Base-by-base conservation (phyloP, 2,329 filamentous ascomycete genomes). In the Diaporthe nobilis region DNA sequence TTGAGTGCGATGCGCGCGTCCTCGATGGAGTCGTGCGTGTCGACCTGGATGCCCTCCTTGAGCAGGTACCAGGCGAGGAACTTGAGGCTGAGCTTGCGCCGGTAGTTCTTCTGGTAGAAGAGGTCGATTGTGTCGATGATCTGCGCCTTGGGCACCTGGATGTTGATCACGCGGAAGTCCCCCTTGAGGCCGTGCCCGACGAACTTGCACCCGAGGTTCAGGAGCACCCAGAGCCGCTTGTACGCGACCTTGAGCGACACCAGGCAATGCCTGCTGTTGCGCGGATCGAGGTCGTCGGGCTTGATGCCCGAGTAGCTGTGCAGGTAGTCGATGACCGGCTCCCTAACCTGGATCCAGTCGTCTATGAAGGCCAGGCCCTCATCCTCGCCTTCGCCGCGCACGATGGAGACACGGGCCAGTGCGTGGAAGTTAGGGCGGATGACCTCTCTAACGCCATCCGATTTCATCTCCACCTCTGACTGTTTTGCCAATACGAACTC, bases 111-210 rank as follows among this genome's bases (percentile, higher is more conserved):
- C 75, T 98, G 92, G 84, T 94, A 97, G 86, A 98, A 98, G 2
- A 98, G 89, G 78, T 97, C 94, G 79, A 96, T 95, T 0, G 97
- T 99, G 84, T 99, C 97, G 73, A 99, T 95, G 49, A 98, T 94
- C 83, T 99, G 97, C 4, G 91, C 85, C 82, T 93, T 94, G 1
- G 97, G 97, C 0, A 99, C 94, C 83, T 98, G 95, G 74, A 99
- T 98, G 84, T 99, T 99, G 85, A 98, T 98, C 74, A 98, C 98
- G 72, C 97, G 95, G 86, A 99, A 98, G 84, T 99, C 97, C 80
- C 97, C 96, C 79, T 95, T 95, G 57, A 99, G 88, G 5, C 96
- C 96, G 81, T 99, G 97, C 3, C 97, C 97, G 7, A 99, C 90
- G 82, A 99, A 99, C 77, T 94, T 92, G 85, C 95, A 98, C 65